Base-by-base conservation (phyloP, 805 yeast species). In the Hanseniaspora jakobsenii region DNA sequence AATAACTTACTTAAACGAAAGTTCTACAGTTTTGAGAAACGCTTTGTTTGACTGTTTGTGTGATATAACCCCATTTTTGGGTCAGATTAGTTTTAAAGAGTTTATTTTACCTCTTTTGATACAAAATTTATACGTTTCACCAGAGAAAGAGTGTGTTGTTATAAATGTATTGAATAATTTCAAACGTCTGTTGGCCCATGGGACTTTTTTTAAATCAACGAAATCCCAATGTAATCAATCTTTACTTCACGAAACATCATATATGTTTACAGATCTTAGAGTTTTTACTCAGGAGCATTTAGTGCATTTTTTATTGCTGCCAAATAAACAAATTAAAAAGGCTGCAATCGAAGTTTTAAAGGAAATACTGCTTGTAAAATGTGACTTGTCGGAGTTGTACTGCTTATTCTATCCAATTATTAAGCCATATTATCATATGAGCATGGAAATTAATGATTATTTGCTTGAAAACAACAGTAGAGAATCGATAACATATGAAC, bases 1-100 rank as follows among this genome's bases (percentile, higher is more conserved):
- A 46, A 87, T 91, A 35, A 87, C 97, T 0, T 91, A 86, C 55
- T 63, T 91, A 50, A 91, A 91, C 59, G 95, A 87, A 55, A 70
- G 75, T 45, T 76, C 77, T 54, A 64, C 79, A 0, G 70, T 75
- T 17, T 64, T 91, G 18, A 67, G 93, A 48, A 63, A 81, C 23
- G 75, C 78, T 4, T 78, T 91, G 53, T 77, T 89, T 29, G 71
- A 76, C 32, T 70, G 85, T 6, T 73, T 87, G 9, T 70, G 85
- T 1, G 75, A 79, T 1, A 66, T 91, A 8, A 81, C 94, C 0
- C 74, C 86, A 3, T 80, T 76, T 55, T 76, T 87, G 13, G 98
- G 98, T 0, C 74, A 78, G 0, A 69, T 82, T 0, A 74, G 91
- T 30, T 66, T 91, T 46, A 95, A 89, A 53, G 94, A 85, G 52